Evolutionary conservation across 768 basidiomycete species (phyloP), one percentile per base, ranked within the genome.

Genomic region (Kwoniella sp.): DNA sequence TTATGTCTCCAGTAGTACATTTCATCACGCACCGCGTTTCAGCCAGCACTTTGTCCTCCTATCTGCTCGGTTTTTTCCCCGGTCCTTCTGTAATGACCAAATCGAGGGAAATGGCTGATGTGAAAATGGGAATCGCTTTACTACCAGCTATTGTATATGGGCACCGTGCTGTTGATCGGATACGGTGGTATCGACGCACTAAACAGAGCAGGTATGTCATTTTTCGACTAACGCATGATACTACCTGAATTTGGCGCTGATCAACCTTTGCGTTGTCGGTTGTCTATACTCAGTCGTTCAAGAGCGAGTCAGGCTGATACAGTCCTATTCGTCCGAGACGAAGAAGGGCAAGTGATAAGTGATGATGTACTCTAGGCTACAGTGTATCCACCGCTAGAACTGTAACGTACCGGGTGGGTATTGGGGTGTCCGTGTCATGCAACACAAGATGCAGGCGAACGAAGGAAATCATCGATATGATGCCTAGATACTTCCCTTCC

Each of bases 141-240:
- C 29, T 29, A n/a, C 22, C 22, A 63, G 62, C 40, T 58, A 5
- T 30, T 64, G 17, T 64, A 64, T 49, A 4, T 64, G 10, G 24
- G 47, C 17, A 50, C 47, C 17, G 62, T 64, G 2, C 24, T 64
- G 7, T 21, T 33, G 12, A 64, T 55, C 9, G 62, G 62, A 2
- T 64, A 64, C n/a, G 62, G 62, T 1, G 53, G 53, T 2, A 64
- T 64, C 36, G 62, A 64, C 21, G 62, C 62, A 1, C 17, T 64
- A n/a, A 37, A 64, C 24, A 36, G 49, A 52, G 62, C 55, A 44
- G 62, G 62, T 64, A 22, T 10, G 62, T 25, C 17, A 33, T 19
- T 25, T 5, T 26, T 10, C 40, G 17, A 44, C 10, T 9, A 44
- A 19, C 10, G 33, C 33, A n/a, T n/a, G 33, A 13, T 5, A 13